Evolutionary conservation across 371 early-diverging fungal genomes (phyloP), one percentile per base, ranked within the genome.

Genomic region (Apophysomyces sp.): DNA sequence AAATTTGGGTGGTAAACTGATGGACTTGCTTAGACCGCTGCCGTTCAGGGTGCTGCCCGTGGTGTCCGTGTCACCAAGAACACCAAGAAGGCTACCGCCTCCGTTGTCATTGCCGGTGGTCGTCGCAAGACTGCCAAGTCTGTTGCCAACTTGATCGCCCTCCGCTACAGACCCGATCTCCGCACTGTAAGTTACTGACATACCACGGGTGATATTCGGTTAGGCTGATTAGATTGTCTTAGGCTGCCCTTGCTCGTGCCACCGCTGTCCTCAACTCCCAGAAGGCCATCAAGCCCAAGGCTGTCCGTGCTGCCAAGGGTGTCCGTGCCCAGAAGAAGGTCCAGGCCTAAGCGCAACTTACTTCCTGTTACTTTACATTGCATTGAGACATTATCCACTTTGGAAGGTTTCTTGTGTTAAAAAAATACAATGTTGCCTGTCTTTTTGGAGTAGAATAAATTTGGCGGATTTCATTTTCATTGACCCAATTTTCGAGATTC

Each of bases 161-260:
- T 77, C 63, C 72, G 74, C 57, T 92, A 92, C 89, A 87, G 94
- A 65, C 86, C 90, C 60, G 94, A 94, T 72, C 86, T 94, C 70
- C 84, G 84, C 75, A 72, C 87, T 76, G 89, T 87, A 82, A 65
- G 67, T 67, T 34, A 41, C n/a, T n/a, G n/a, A n/a, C n/a, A n/a
- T n/a, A n/a, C n/a, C n/a, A n/a, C n/a, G n/a, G n/a, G 16, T 9
- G n/a, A 40, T 12, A 0, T 31, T 31, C n/a, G 37, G 34, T 24
- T 55, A 30, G 58, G 31, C 2, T 4, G 3, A 11, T 11, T 4
- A 13, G 2, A 4, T 52, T 34, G n/a, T 36, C 44, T 36, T 74
- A 86, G 86, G 90, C 88, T 67, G 92, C 94, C 67, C 85, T 92
- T 72, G 92, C 91, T 70, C 92, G 94, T 72, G 87, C 88, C 58